A percentile compares a stretch with the other conserved stretches of the same genome.
phyloP scores from a whole-genome alignment of 208 protist species.

The Trypanosoma cruzi region DNA sequence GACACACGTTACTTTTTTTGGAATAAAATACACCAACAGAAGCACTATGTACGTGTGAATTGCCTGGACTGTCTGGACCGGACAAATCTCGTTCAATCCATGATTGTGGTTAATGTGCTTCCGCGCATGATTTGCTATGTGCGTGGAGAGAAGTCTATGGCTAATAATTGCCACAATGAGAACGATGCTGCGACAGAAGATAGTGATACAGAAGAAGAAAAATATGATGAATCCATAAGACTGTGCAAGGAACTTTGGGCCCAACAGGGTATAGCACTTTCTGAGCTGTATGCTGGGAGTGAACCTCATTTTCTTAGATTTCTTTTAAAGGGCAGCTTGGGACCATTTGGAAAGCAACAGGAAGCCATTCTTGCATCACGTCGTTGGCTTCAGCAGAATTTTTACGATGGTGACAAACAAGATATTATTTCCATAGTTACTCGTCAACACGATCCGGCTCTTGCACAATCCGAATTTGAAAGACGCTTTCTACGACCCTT shows the following conservation, averaged over 20 bases:
- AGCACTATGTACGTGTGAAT: constrained; percentile 58
- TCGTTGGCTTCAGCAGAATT: constrained; percentile 82
- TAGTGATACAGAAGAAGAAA: background rate
- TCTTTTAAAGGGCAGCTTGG: constrained; percentile 33
- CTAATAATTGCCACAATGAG: background rate
- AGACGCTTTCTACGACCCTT: constrained; percentile 71
- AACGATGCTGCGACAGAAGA: background rate
- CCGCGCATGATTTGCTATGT: constrained; percentile 60
- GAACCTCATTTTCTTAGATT: constrained; percentile 71
- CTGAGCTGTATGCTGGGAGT: constrained; percentile 73
- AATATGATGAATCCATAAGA: constrained; percentile 1
- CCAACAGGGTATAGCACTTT: constrained; percentile 65
- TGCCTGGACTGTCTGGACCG: constrained; percentile 88
- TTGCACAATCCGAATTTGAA: constrained; percentile 59
- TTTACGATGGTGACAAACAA: constrained; percentile 82
- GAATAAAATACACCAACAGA: constrained; percentile 11
- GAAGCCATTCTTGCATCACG: constrained; percentile 48
- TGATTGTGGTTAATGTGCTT: constrained; percentile 45
- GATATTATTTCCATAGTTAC: constrained; percentile 78
- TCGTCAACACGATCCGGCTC: constrained; percentile 58
- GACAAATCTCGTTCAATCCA: constrained; percentile 75
- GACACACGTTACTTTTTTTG: background rate
- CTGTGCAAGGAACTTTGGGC: constrained; percentile 43
- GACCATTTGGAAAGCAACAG: constrained; percentile 3
- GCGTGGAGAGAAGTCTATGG: background rate